These are phyloP conservation scores for Phytophthora nicotianae DNA, from an alignment of 352 stramenopile genomes.

Conservation along the genomic window DNA sequence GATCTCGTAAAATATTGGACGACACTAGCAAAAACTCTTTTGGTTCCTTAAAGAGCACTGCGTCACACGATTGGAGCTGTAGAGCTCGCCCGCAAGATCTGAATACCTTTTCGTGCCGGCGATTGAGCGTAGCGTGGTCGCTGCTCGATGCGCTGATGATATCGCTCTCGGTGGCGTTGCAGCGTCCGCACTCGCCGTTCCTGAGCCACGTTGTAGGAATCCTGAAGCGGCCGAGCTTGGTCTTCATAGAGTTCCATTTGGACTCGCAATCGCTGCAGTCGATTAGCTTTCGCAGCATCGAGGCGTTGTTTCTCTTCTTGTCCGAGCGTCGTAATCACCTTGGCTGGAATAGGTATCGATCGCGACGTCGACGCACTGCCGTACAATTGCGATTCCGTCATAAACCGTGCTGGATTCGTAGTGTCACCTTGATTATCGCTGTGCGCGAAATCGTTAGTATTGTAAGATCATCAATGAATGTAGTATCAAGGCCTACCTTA, in stretches of 20 bases:
- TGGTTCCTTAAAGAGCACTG: neutral
- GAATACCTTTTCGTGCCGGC: constrained; percentile 18
- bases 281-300: constrained; percentile 35
- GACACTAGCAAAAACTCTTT: too few species aligned
- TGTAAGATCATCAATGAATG: neutral
- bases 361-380: constrained; percentile 28
- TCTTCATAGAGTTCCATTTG: constrained; percentile 46
- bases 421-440: constrained; percentile 17
- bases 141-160: constrained; percentile 45
- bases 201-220: constrained; percentile 35
- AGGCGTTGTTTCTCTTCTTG: constrained; percentile 60
- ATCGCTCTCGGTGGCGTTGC: constrained; percentile 47
- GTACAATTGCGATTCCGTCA: constrained; percentile 52
- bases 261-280: constrained; percentile 47
- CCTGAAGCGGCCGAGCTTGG: constrained; percentile 27
- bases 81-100: constrained; percentile 2
- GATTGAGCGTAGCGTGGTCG: constrained; percentile 15
- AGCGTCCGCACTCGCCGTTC: constrained; percentile 46
- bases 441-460: neutral
- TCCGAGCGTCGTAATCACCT: constrained; percentile 34
- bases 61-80: constrained; percentile 7
- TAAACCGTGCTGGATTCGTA: constrained; percentile 25
- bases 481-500: constrained; percentile 25
- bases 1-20: neutral
- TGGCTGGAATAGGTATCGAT: neutral